Percentiles rank a stretch among this genome's conserved stretches.
These are phyloP conservation scores for Ochetophila trinervis DNA, from an alignment of 306 rosid genomes.

Conservation along the genomic window DNA sequence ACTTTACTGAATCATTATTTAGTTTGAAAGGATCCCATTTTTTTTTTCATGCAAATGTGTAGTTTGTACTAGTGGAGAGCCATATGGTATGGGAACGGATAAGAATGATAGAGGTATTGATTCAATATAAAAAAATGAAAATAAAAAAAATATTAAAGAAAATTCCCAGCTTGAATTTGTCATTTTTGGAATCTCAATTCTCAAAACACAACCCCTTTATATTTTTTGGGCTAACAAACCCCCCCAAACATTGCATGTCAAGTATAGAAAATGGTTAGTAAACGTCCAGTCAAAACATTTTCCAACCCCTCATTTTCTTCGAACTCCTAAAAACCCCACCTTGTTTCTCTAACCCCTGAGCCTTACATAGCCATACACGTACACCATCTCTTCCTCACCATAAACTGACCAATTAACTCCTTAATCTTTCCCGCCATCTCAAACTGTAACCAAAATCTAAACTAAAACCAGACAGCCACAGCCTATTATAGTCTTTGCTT, in stretches of 20 bases:
- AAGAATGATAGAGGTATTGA: too few relatives aligned
- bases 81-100: too few relatives aligned
- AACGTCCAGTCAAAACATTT: slow-evolving; percentile 2
- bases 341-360: background rate
- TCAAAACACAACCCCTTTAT: background rate
- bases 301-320: slow-evolving; percentile 17
- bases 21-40: too few relatives aligned
- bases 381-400: background rate
- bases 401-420: background rate
- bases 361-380: slow-evolving; percentile 6
- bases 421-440: slow-evolving; percentile 23
- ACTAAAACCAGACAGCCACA: background rate
- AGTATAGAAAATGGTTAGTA: slow-evolving; percentile 15
- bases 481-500: background rate
- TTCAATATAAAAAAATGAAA: too few relatives aligned
- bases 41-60: too few relatives aligned
- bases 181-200: background rate
- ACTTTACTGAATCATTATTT: too few relatives aligned
- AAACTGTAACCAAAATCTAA: background rate
- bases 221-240: too few relatives aligned
- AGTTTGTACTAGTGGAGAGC: too few relatives aligned
- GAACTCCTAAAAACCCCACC: slow-evolving; percentile 5
- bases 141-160: too few relatives aligned
- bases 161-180: background rate
- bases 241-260: background rate